phyloP scores from a whole-genome alignment of 495 filamentous ascomycete genomes.

The Penicillium desertorum region DNA sequence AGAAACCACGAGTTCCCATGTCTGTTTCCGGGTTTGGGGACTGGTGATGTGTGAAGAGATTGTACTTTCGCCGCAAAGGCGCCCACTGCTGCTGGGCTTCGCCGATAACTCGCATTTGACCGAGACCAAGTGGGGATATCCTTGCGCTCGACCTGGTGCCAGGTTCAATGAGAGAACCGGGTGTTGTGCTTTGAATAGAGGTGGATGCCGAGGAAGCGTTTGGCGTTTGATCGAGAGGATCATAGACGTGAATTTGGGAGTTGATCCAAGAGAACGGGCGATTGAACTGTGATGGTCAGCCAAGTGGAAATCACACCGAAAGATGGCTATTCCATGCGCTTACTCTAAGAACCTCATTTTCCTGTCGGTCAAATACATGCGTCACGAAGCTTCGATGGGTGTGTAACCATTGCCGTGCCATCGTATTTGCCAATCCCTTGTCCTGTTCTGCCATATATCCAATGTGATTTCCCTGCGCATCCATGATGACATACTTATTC shows the following conservation, averaged over 20 bases:
- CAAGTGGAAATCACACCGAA: neutral
- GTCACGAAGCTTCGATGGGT: constrained; percentile 70
- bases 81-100: constrained; percentile 71
- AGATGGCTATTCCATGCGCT: constrained; percentile 9
- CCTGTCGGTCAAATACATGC: constrained; percentile 65
- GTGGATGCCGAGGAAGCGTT: constrained; percentile 39
- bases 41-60: constrained; percentile 57
- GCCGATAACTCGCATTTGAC: constrained; percentile 64
- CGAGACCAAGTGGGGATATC: constrained; percentile 51
- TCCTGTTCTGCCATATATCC: constrained; percentile 71
- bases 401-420: constrained; percentile 62
- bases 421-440: constrained; percentile 54
- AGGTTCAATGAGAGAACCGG: constrained; percentile 42
- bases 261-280: constrained; percentile 70
- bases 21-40: constrained; percentile 37
- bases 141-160: constrained; percentile 44
- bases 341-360: constrained; percentile 64
- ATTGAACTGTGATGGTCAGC: constrained; percentile 50
- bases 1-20: constrained; percentile 35
- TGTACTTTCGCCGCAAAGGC: constrained; percentile 64
- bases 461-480: constrained; percentile 65
- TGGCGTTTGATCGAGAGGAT: constrained; percentile 47
- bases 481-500: constrained; percentile 70
- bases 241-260: constrained; percentile 62
- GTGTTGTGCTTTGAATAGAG: constrained; percentile 41